Evolutionary conservation across 805 yeast genomes (phyloP).

Genomic region (Nakazawaea molendinolei): DNA sequence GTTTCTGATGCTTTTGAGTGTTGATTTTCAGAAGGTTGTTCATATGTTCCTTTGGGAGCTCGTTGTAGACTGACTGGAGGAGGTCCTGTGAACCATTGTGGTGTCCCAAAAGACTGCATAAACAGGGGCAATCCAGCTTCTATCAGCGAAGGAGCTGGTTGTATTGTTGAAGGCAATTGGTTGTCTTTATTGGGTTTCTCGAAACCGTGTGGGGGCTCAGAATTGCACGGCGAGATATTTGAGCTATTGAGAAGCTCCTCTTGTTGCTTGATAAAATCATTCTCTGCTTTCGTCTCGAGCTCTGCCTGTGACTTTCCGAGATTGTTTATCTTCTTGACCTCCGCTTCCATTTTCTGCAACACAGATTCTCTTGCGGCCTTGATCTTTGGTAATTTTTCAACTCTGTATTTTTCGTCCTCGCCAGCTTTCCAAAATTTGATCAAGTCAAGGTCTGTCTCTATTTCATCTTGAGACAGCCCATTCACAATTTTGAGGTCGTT

Average conservation of each 20-base stretch:
- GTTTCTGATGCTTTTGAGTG: no score
- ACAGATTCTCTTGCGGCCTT: neutral
- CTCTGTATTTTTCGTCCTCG: slow-evolving; percentile 7
- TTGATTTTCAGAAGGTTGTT: no score
- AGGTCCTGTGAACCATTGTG: no score
- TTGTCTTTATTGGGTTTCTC: no score
- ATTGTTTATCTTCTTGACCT: neutral
- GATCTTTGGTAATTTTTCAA: neutral
- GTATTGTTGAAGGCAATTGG: no score
- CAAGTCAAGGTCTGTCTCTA: slow-evolving; percentile 4
- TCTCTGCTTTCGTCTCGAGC: slow-evolving; percentile 21
- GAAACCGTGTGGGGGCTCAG: no score
- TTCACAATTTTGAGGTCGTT: neutral
- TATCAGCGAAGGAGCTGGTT: no score
- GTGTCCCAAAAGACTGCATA: no score
- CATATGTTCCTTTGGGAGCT: no score
- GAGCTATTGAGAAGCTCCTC: slow-evolving; percentile 2
- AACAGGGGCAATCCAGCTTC: no score
- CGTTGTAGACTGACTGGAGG: no score
- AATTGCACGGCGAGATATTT: neutral
- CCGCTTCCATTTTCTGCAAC: neutral
- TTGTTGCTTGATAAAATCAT: slow-evolving; percentile 17
- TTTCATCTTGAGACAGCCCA: slow-evolving; percentile 4
- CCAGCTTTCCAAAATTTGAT: slow-evolving; percentile 8
- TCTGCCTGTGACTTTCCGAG: slow-evolving; percentile 16